phyloP scores from a whole-genome alignment of 495 filamentous ascomycete genomes.

The Hypomontagnella monticulosa region DNA sequence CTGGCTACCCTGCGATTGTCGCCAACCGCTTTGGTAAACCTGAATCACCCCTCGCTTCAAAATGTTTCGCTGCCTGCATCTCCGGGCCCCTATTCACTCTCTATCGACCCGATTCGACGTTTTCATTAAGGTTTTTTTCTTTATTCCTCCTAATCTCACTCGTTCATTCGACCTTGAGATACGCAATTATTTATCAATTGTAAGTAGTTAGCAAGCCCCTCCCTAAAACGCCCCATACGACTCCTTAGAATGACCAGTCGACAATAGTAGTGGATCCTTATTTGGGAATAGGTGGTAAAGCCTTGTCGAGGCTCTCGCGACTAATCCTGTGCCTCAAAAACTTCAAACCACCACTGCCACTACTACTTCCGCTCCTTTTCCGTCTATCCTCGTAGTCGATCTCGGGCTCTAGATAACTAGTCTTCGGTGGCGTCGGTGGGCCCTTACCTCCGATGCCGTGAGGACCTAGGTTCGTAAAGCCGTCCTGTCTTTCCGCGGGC shows the following conservation, averaged over 20 bases:
- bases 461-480: conserved; percentile 55
- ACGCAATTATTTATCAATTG: conserved; percentile 37
- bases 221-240: conserved; percentile 29
- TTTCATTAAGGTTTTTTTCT: conserved; percentile 46
- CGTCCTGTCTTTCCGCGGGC: conserved; percentile 52
- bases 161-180: conserved; percentile 36
- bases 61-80: conserved; percentile 42
- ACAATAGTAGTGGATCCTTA: conserved; percentile 27
- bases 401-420: conserved; percentile 51
- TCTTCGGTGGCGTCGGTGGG: conserved; percentile 58
- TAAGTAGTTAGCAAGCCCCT: conserved; percentile 5
- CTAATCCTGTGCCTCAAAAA: conserved; percentile 44
- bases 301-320: conserved; percentile 63
- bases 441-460: conserved; percentile 49
- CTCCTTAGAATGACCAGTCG: background rate
- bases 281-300: conserved; percentile 62
- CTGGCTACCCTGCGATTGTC: background rate
- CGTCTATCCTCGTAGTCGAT: conserved; percentile 45
- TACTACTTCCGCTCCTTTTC: conserved; percentile 25
- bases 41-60: conserved; percentile 15
- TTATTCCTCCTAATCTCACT: conserved; percentile 38
- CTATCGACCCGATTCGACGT: conserved; percentile 43
- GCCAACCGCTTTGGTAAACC: background rate
- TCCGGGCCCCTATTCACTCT: conserved; percentile 41
- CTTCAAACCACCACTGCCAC: conserved; percentile 23